Evolutionary conservation across 176 grass and related monocot species (phyloP), one percentile per base, ranked within the genome.

Genomic region (Secale cereale): DNA sequence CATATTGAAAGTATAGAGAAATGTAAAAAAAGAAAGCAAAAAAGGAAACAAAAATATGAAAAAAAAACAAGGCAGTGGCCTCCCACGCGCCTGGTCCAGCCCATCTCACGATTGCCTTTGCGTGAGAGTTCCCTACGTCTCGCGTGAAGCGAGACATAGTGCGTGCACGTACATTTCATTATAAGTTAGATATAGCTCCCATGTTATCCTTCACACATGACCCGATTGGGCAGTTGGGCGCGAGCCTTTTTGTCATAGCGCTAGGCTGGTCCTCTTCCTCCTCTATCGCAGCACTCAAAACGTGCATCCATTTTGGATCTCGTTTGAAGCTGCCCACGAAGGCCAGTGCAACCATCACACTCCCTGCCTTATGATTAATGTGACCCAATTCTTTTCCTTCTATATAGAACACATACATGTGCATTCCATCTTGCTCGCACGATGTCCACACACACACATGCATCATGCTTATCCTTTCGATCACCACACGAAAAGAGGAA

Each of bases 341-440:
- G 90, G 92, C 43, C 30, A 86, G 30, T 79, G 78, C 89, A 90
- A 84, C 78, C 81, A 90, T 82, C 60, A 83, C 74, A 46, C 43
- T 46, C 13, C 13, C 3, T 46, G 13, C 11, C 43, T 46, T 4
- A 45, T 3, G 33, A 35, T 66, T 67, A 86, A 95, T 89, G 86
- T 94, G 90, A 87, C 83, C 48, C 71, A 33, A 86, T 86, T 74
- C 85, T 86, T 90, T 88, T 45, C 39, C 82, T 66, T 82, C 80
- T 85, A 45, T 12, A 45, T 14, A 45, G 63, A n/a, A n/a, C 77
- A 66, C 32, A 67, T 52, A n/a, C 48, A 22, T 2, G 3, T 45
- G 41, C 3, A 45, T 45, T 45, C 41, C 41, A 13, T 45, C 12
- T 41, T 10, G 39, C 39, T 10, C 10, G 10, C 10, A 41, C 10